Evolutionary conservation across 352 stramenopile species (phyloP), one percentile per base, ranked within the genome.

Genomic region (Vaucheria bursata): DNA sequence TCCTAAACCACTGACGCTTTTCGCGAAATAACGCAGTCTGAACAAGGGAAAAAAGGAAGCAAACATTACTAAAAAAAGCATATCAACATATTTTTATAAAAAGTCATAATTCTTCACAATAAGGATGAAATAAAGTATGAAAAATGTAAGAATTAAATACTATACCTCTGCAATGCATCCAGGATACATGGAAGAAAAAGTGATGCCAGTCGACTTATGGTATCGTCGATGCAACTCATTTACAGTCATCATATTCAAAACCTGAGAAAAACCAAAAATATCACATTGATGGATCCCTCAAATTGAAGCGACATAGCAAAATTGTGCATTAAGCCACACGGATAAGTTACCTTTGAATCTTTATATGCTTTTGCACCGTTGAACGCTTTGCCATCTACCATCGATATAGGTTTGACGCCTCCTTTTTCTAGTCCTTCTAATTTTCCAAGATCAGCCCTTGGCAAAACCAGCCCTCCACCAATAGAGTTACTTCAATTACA

Each of bases 351-450:
- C 85, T 94, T 94, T 38, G 85, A 87, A 78, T 94, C 90, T 79
- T 94, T 94, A 85, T 94, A 94, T 1, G 89, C 89, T 73, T 94
- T 94, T 52, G 90, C 89, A n/a, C 89, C 89, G 83, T 91, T 90
- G 80, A 92, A 94, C 34, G 84, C 85, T 74, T 91, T 90, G 38
- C 89, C 88, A 80, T 94, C 89, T 31, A 87, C 86, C 90, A 94
- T 94, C 72, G 84, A 39, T 73, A 90, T 83, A 39, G 74, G 74
- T 50, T 65, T 79, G 1, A 52, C 8, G 53, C 53, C 53, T 2
- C 53, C 53, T 2, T 7, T 68, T 34, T 68, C 84, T 50, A 93
- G 86, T 66, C 90, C 90, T 52, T 84, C 36, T 1, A 94, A 81
- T 5, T 91, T 84, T 70, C 89, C 90, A 49, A 94, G 85, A 84